These are phyloP conservation scores for Penicillium ucsense DNA, from an alignment of 495 filamentous ascomycete genomes.

Conservation along the genomic window DNA sequence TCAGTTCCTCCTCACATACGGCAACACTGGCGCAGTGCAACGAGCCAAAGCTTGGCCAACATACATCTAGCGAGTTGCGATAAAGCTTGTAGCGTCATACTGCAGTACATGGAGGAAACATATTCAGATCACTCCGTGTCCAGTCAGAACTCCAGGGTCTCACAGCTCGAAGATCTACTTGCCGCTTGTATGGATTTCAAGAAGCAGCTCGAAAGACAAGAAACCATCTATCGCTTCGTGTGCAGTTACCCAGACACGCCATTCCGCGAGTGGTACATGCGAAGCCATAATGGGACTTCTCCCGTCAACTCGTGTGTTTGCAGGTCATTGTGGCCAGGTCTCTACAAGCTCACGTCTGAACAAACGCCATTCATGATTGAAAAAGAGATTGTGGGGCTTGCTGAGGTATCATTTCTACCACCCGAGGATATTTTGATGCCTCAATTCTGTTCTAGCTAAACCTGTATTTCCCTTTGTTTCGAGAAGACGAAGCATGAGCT, in stretches of 20 bases:
- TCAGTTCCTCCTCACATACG: constrained; percentile 3
- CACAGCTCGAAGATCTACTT: constrained; percentile 3
- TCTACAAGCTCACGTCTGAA: background rate
- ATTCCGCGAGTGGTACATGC: constrained; percentile 4
- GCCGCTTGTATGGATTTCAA: constrained; percentile 11
- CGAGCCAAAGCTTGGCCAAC: background rate
- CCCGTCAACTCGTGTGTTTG: background rate
- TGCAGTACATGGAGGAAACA: too few species aligned
- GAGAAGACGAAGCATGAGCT: too few species aligned
- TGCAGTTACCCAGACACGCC: constrained; percentile 1
- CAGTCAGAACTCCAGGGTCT: background rate
- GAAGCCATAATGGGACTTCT: background rate
- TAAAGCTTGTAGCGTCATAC: too few species aligned
- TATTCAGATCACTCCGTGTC: too few species aligned
- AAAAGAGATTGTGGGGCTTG: constrained; percentile 4
- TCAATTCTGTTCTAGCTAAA: too few species aligned
- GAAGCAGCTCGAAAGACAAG: constrained; percentile 12
- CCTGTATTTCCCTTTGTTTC: too few species aligned
- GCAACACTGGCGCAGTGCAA: constrained; percentile 8
- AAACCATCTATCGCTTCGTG: constrained; percentile 8
- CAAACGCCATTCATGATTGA: background rate
- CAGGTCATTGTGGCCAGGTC: constrained; percentile 5
- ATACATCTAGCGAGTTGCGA: too few species aligned
- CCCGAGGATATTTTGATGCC: too few species aligned
- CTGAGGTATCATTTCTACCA: background rate